Evolutionary conservation across 1,284 basidiomycete species (phyloP), one percentile per base, ranked within the genome.

Genomic region (Ceratobasidium sp.): DNA sequence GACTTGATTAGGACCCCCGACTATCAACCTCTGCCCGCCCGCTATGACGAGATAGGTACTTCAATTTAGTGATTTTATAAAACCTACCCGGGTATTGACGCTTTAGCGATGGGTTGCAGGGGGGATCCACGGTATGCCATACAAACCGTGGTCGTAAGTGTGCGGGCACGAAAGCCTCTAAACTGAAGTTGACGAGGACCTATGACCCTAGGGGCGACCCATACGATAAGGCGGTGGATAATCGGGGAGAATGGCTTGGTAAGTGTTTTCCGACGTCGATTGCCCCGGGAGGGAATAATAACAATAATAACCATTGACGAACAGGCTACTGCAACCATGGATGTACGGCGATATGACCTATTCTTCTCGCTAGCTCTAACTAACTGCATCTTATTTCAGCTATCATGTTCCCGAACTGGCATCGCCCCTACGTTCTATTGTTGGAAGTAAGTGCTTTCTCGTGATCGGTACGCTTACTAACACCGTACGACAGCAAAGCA

Each of bases 91-190:
- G 14, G n/a, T n/a, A n/a, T n/a, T n/a, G n/a, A n/a, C n/a, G n/a
- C n/a, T 48, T 44, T 57, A 33, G 29, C 50, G 11, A 36, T n/a
- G 44, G 2, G 11, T 17, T 24, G 31, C 24, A 72, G 73, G 31
- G 15, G 72, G 73, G 11, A 76, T 76, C 36, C 75, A 76, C 44
- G 75, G 75, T 0, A 71, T 74, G 47, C 75, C 75, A 15, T 76
- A 76, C 41, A n/a, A 29, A n/a, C 75, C 50, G 29, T 76, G 71
- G 64, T 27, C 44, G 75, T 76, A 63, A 44, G 65, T 54, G 33
- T 22, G n/a, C n/a, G n/a, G n/a, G n/a, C n/a, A n/a, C n/a, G n/a
- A n/a, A 44, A 53, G 27, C 3, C n/a, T 29, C 19, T 7, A 48
- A 41, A 45, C 14, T 47, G 4, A 19, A 24, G 29, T 17, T 7